phyloP scores from a whole-genome alignment of 306 rosid species.

The Gastrolobium bilobum region DNA sequence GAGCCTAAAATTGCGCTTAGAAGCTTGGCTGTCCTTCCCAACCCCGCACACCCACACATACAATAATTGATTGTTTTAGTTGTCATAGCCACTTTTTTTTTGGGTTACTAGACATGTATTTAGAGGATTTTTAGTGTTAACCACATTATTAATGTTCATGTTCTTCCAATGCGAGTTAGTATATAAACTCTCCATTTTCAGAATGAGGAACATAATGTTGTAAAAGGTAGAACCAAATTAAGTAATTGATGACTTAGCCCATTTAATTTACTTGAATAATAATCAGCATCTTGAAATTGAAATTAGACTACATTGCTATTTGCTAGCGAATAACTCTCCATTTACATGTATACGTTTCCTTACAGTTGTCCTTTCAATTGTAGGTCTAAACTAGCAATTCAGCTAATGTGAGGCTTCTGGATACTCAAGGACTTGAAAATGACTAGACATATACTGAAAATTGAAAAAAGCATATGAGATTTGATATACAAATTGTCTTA shows the following conservation, averaged over 20 bases:
- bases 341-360: background rate
- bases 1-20: conserved; percentile 35
- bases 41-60: background rate
- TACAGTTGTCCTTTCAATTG: background rate
- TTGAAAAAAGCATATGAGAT: background rate
- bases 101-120: no score
- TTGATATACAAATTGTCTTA: background rate
- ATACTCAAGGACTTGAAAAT: conserved; percentile 4
- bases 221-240: background rate
- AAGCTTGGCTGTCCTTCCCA: background rate
- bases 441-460: conserved; percentile 5
- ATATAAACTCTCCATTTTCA: background rate
- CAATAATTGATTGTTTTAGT: background rate
- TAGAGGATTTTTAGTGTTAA: background rate
- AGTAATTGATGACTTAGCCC: background rate
- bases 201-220: background rate
- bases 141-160: conserved; percentile 2
- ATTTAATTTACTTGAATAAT: background rate
- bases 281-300: background rate
- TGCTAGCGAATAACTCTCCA: background rate
- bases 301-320: background rate
- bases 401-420: conserved; percentile 1
- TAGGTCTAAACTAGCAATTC: background rate
- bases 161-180: background rate
- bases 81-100: background rate